Evolutionary conservation across 176 grass and related monocot species (phyloP).

Genomic region (Dactylis glomerata): DNA sequence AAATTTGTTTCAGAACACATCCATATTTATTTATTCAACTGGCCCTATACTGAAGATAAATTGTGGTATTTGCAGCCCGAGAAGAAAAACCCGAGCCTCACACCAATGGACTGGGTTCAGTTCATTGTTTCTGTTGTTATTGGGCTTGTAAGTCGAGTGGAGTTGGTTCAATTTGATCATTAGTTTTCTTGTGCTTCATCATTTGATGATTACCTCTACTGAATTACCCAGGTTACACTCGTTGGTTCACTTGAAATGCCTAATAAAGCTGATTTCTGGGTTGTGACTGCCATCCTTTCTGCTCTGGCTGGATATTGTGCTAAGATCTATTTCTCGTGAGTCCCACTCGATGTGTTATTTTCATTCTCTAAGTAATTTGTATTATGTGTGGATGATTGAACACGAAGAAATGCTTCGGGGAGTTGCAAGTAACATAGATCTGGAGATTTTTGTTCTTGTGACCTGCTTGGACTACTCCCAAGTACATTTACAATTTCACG

Average conservation of each 20-base stretch:
- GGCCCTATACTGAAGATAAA: conserved; percentile 2
- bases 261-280: conserved; percentile 98
- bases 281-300: conserved; percentile 82
- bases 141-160: conserved; percentile 80
- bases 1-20: neutral
- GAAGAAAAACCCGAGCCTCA: conserved; percentile 98
- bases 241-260: conserved; percentile 90
- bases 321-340: conserved; percentile 99
- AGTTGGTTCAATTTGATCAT: conserved; percentile 21
- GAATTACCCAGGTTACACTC: conserved; percentile 68
- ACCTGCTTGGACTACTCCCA: neutral
- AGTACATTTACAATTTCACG: neutral
- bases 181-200: conserved; percentile 23
- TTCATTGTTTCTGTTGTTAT: conserved; percentile 93
- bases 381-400: neutral
- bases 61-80: conserved; percentile 62
- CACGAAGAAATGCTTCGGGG: too few species aligned
- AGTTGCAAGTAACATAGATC: too few species aligned
- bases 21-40: neutral
- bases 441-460: neutral
- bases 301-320: conserved; percentile 92
- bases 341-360: conserved; percentile 10
- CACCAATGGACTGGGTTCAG: conserved; percentile 97
- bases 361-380: neutral
- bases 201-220: conserved; percentile 26